phyloP scores from a whole-genome alignment of 352 stramenopile genomes.

The Lagenidium giganteum region DNA sequence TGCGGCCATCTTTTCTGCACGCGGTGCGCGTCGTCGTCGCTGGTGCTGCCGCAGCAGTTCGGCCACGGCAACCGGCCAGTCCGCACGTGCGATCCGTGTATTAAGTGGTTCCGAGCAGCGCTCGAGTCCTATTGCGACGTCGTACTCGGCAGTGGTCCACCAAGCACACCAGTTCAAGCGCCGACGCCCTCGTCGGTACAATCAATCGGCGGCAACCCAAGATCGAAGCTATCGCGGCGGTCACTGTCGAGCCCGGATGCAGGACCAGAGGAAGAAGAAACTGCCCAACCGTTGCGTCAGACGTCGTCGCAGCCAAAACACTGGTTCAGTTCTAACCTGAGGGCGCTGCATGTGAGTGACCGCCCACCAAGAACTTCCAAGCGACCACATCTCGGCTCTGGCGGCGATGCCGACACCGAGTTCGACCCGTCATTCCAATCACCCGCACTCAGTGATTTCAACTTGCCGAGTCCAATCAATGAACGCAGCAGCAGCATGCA shows the following conservation, averaged over 20 bases:
- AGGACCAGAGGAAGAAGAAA: too few relatives aligned
- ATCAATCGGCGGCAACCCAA: constrained; percentile 3
- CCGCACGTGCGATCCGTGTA: constrained; percentile 56
- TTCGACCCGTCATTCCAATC: constrained; percentile 3
- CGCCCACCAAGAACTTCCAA: constrained; percentile 38
- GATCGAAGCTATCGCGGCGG: constrained; percentile 16
- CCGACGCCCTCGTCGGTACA: constrained; percentile 1
- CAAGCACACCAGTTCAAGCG: too few relatives aligned
- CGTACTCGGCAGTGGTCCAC: constrained; percentile 1
- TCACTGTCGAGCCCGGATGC: too few relatives aligned
- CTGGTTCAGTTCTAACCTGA: constrained; percentile 70
- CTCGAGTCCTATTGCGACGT: constrained; percentile 64
- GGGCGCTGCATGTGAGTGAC: constrained; percentile 66
- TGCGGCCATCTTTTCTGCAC: constrained; percentile 62
- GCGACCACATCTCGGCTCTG: too few relatives aligned
- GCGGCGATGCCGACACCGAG: constrained; percentile 42
- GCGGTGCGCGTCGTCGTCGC: constrained; percentile 52
- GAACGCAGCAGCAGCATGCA: not conserved
- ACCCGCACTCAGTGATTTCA: not conserved
- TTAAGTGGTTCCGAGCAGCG: constrained; percentile 59
- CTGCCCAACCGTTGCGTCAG: constrained; percentile 13
- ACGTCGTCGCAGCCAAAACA: constrained; percentile 13
- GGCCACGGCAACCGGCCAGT: constrained; percentile 40
- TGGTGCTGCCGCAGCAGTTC: constrained; percentile 55
- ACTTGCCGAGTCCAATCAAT: not conserved